Conservation (phyloP, 1,284 basidiomycete genomes). For the Termitomyces sp. region DNA sequence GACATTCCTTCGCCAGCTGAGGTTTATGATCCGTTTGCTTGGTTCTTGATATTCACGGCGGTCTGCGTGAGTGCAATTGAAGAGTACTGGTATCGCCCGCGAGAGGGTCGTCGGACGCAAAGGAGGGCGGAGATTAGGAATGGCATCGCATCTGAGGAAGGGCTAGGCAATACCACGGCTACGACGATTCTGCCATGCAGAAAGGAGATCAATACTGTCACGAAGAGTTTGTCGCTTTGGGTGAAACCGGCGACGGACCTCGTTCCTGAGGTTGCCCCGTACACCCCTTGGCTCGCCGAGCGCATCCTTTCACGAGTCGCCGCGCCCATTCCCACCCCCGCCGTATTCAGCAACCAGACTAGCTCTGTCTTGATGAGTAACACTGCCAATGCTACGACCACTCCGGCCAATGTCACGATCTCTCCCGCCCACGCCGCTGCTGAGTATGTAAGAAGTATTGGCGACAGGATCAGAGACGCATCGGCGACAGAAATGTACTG, state of each 20-base stretch:
- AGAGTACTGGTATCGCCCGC: not conserved
- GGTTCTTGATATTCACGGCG: not conserved
- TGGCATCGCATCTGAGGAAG: not conserved
- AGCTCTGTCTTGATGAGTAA: not conserved
- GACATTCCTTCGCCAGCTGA: not conserved
- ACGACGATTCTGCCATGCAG: not conserved
- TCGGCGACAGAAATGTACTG: not conserved
- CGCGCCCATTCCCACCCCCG: not conserved
- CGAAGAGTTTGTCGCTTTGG: not conserved
- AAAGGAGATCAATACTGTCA: not conserved
- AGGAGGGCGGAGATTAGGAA: no score
- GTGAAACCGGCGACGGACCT: not conserved
- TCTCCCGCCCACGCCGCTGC: not conserved
- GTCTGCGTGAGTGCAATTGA: not conserved
- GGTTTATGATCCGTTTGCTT: not conserved
- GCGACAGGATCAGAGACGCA: not conserved
- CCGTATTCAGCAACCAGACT: not conserved
- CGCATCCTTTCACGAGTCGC: not conserved
- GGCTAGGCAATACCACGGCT: not conserved
- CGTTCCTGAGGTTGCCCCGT: not conserved
- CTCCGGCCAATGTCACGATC: not conserved
- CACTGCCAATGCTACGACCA: not conserved
- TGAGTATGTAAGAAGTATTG: not conserved
- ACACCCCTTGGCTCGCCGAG: not conserved
- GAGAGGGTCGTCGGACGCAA: not conserved